Conservation (phyloP, 176 grass and related monocot genomes). For the Carex scoparia region DNA sequence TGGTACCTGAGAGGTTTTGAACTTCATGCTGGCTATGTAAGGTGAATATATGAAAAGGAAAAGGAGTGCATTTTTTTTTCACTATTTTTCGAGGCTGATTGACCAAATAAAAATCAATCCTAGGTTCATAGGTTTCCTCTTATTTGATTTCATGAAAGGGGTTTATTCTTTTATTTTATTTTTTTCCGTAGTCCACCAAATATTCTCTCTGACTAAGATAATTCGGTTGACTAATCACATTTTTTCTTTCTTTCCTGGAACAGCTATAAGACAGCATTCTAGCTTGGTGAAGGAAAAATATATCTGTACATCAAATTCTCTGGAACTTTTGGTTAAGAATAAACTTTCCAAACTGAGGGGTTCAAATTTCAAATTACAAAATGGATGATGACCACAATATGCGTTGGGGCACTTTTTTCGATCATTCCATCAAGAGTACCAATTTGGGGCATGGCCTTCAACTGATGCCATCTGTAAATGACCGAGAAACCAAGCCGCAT, state of each 20-base stretch:
- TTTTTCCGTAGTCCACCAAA: neutral
- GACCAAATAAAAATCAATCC: neutral
- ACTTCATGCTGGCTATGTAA: neutral
- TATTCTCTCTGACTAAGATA: neutral
- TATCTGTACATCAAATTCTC: neutral
- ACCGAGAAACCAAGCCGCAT: slow-evolving; percentile 18
- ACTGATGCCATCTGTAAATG: slow-evolving; percentile 12
- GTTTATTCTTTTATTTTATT: neutral
- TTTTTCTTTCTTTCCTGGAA: neutral
- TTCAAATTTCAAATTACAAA: slow-evolving; percentile 8
- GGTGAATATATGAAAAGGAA: neutral
- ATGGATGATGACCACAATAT: slow-evolving; percentile 19
- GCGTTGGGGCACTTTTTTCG: slow-evolving; percentile 13
- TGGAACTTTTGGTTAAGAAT: neutral
- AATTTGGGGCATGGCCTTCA: slow-evolving; percentile 11
- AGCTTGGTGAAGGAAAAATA: neutral
- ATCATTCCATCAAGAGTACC: neutral
- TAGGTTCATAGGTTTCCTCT: neutral
- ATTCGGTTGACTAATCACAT: neutral
- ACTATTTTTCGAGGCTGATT: neutral
- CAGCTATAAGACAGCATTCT: slow-evolving; percentile 4
- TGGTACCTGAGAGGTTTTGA: neutral
- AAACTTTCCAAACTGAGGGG: neutral
- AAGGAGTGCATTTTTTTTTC: neutral
- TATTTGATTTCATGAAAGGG: neutral